These are phyloP conservation scores for Amylocarpus encephaloides DNA, from an alignment of 2,329 filamentous ascomycete species.

Conservation along the genomic window DNA sequence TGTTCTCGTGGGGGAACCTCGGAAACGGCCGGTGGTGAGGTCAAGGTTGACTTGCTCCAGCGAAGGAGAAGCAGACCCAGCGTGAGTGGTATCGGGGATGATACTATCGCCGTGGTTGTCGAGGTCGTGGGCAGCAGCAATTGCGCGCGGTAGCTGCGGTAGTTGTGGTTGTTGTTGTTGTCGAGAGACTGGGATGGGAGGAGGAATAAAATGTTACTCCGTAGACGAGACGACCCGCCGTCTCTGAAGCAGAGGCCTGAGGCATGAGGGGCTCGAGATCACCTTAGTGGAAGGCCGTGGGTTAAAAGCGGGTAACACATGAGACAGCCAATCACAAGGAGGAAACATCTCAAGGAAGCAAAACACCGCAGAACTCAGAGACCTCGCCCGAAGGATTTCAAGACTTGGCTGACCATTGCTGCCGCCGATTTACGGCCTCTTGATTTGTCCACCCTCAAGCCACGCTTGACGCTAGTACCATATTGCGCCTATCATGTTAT, in stretches of 20 bases:
- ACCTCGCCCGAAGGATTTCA: no score
- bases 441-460: no score
- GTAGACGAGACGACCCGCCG: neutral
- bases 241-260: neutral
- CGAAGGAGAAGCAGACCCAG: slow-evolving; percentile 13
- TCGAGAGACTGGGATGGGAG: neutral
- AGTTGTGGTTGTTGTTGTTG: neutral
- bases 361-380: no score
- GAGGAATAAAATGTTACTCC: neutral
- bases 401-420: no score
- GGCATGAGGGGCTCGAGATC: neutral
- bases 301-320: no score
- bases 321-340: no score
- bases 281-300: no score
- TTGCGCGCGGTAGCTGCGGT: neutral
- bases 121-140: neutral
- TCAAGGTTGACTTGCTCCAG: slow-evolving; percentile 7
- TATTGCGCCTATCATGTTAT: no score
- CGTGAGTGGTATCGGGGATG: slow-evolving; percentile 2
- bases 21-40: neutral
- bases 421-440: no score
- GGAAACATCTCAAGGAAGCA: no score
- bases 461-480: no score
- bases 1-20: neutral
- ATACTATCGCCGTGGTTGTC: neutral